Evolutionary conservation across 2,329 filamentous ascomycete species (phyloP).

Genomic region (Graphilbum fragrans): DNA sequence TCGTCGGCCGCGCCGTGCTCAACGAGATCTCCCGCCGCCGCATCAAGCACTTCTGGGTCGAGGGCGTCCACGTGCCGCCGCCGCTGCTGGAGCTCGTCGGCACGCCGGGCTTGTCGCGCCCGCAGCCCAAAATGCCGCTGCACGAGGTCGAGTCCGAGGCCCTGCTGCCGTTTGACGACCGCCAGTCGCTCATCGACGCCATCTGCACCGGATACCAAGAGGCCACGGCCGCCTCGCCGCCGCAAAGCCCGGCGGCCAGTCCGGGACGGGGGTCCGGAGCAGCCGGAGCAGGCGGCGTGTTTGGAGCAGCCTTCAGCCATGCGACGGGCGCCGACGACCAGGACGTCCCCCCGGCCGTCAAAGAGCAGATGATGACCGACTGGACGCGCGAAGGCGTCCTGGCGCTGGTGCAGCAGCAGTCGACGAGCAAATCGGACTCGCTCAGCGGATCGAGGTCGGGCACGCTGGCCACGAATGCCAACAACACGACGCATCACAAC

Average conservation of each 20-base stretch:
- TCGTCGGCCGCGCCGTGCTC: constrained; percentile 57
- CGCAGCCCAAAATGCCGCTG: constrained; percentile 32
- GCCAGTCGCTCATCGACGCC: constrained; percentile 57
- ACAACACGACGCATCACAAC: constrained; percentile 10
- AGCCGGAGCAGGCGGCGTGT: background rate
- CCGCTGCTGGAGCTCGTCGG: constrained; percentile 49
- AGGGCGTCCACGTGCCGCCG: constrained; percentile 60
- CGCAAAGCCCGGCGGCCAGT: constrained; percentile 48
- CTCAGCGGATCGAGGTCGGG: constrained; percentile 62
- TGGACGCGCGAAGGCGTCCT: constrained; percentile 72
- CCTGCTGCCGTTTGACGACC: constrained; percentile 64
- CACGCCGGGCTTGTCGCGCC: constrained; percentile 32
- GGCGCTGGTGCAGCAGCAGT: constrained; percentile 43
- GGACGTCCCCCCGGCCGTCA: constrained; percentile 54
- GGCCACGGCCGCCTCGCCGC: constrained; percentile 40
- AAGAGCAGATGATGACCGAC: constrained; percentile 63
- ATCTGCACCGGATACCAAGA: constrained; percentile 62
- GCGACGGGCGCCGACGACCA: constrained; percentile 23
- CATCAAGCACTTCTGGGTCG: constrained; percentile 66
- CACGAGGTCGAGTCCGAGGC: constrained; percentile 49
- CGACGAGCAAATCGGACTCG: constrained; percentile 60
- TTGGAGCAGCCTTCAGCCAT: background rate
- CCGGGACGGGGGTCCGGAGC: background rate
- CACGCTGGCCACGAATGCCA: constrained; percentile 34
- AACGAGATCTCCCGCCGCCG: constrained; percentile 66